A percentile compares a stretch with the other conserved stretches of the same genome.
These are phyloP conservation scores for Tulasnella sp. DNA, from an alignment of 768 basidiomycete genomes.

Conservation along the genomic window DNA sequence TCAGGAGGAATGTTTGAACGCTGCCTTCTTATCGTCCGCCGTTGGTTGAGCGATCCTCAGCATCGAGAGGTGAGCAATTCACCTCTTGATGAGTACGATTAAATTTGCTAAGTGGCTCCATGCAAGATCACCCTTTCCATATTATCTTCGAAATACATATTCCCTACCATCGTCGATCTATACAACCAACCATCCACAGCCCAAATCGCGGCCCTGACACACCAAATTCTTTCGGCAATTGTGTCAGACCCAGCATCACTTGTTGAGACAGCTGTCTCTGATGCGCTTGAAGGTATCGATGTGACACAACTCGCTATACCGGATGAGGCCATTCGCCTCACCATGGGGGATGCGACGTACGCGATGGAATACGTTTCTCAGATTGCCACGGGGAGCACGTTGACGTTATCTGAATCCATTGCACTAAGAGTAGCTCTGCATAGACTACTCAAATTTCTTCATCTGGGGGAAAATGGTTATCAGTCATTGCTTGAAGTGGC, in stretches of 20 bases:
- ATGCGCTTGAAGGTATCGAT: neutral
- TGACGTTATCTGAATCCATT: too few relatives aligned
- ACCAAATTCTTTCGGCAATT: neutral
- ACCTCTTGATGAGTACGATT: neutral
- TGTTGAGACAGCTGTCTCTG: neutral
- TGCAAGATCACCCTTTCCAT: neutral
- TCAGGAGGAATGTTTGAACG: neutral
- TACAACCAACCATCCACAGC: neutral
- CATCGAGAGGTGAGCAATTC: neutral
- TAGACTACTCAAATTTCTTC: too few relatives aligned
- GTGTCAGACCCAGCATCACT: neutral
- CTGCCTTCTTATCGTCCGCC: neutral
- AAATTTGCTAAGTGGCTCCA: neutral
- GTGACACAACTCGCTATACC: neutral
- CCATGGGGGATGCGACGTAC: neutral
- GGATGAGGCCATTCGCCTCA: neutral
- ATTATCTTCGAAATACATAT: neutral
- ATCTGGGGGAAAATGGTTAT: too few relatives aligned
- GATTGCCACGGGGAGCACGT: neutral
- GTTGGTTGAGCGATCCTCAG: conserved; percentile 1
- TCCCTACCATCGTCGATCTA: neutral
- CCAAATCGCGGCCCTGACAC: neutral
- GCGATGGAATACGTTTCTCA: neutral
- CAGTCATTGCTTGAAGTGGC: too few relatives aligned
- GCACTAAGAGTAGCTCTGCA: too few relatives aligned